Conservation (phyloP, 2,329 filamentous ascomycete species). For the Claviceps sp. region DNA sequence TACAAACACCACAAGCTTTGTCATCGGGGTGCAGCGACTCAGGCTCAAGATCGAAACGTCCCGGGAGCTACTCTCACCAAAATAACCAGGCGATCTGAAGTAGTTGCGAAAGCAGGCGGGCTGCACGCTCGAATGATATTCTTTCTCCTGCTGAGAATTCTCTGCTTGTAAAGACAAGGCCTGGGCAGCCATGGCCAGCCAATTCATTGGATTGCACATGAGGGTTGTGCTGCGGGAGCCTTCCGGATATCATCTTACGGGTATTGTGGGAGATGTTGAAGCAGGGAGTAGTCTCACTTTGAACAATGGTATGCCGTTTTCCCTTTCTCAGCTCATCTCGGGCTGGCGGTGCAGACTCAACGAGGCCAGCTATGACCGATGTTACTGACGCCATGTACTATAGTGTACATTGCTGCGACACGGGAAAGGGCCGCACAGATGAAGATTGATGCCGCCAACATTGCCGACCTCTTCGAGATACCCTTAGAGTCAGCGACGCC, state of each 20-base stretch:
- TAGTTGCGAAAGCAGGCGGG: no score
- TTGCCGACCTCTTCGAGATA: slow-evolving; percentile 30
- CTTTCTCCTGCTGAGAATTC: not conserved
- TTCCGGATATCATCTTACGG: slow-evolving; percentile 49
- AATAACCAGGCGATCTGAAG: no score
- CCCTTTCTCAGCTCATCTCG: not conserved
- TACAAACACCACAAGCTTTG: no score
- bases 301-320: slow-evolving; percentile 49
- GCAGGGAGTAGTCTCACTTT: slow-evolving; percentile 56
- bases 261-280: slow-evolving; percentile 55
- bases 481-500: slow-evolving; percentile 16
- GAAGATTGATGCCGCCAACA: slow-evolving; percentile 34
- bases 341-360: not conserved
- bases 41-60: no score
- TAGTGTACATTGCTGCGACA: slow-evolving; percentile 26
- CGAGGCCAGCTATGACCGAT: not conserved
- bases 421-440: slow-evolving; percentile 28
- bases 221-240: slow-evolving; percentile 57
- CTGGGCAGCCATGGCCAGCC: slow-evolving; percentile 30
- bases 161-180: not conserved
- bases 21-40: no score
- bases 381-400: not conserved
- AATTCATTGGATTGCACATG: slow-evolving; percentile 67
- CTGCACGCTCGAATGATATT: not conserved
- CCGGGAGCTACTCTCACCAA: no score